Evolutionary conservation across 2,329 filamentous ascomycete genomes (phyloP).

Genomic region (Pestalotiopsis sp.): DNA sequence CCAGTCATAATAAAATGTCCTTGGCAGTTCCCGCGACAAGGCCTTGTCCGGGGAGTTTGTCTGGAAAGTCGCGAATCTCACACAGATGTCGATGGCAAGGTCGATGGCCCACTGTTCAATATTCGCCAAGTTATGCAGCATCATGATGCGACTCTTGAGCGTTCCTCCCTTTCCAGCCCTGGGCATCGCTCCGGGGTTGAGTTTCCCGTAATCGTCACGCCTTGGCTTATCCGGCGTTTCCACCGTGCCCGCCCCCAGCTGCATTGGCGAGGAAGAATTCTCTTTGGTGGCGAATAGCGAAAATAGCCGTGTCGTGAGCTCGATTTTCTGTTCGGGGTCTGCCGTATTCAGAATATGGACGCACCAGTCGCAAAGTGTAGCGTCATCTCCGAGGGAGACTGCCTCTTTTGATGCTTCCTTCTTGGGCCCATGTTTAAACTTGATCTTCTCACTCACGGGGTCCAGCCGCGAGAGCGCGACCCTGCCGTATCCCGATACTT

Average conservation of each 20-base stretch:
- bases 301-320: constrained; percentile 46
- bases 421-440: constrained; percentile 39
- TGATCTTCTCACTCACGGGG: constrained; percentile 47
- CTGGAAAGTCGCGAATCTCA: constrained; percentile 46
- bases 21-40: constrained; percentile 35
- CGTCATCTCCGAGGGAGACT: constrained; percentile 39
- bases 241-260: constrained; percentile 39
- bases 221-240: constrained; percentile 42
- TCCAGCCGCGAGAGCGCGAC: constrained; percentile 37
- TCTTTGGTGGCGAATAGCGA: constrained; percentile 42
- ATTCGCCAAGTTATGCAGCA: constrained; percentile 50
- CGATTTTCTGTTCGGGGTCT: constrained; percentile 48
- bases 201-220: constrained; percentile 39
- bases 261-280: constrained; percentile 40
- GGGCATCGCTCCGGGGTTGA: constrained; percentile 43
- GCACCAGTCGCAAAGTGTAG: constrained; percentile 50
- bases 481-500: constrained; percentile 29
- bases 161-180: constrained; percentile 43
- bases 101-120: constrained; percentile 53
- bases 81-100: constrained; percentile 48
- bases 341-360: constrained; percentile 46
- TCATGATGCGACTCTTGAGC: constrained; percentile 45
- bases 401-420: constrained; percentile 18
- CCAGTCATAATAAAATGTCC: constrained; percentile 50
- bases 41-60: constrained; percentile 28